Evolutionary conservation across 495 filamentous ascomycete species (phyloP), one percentile per base, ranked within the genome.

Genomic region (Lasiosphaeris hirsuta): DNA sequence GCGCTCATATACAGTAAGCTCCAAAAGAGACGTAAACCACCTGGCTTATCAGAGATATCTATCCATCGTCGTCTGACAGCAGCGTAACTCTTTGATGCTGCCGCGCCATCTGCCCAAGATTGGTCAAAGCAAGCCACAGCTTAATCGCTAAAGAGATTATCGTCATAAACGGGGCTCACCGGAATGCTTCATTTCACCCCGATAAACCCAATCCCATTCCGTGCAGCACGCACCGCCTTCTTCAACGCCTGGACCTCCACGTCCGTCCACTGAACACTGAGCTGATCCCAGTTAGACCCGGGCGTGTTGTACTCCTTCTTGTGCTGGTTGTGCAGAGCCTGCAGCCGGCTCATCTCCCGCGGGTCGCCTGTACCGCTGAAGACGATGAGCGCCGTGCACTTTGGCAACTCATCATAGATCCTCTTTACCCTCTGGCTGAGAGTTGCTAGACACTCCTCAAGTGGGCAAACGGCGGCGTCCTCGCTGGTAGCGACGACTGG

Each of bases 221-320:
- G 81, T 0, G 93, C 92, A 39, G 74, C 73, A 56, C 78, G 75
- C 56, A 85, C 84, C 0, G 91, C 92, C 63, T 74, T 80, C 67
- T 81, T 86, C 62, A 96, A 69, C 39, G 81, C 84, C 72, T 95
- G 88, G 35, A 91, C 88, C 69, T 97, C 93, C 4, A 64, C 75
- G 69, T 96, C 91, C 10, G 93, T 96, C 93, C 93, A 97, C 70
- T 92, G 85, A 33, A 96, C 86, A 56, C 73, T 89, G 45, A 96
- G 67, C 55, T 96, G 76, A 68, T 96, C 89, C 93, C 92, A 97
- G 42, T 91, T 90, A 66, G 84, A 89, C 3, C 79, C 77, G 1
- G 81, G 75, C 17, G 76, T 77, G 59, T 80, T 76, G 67, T 86
- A 96, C 72, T 97, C 93, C 56, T 83, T 78, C 61, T 85, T 86